Base-by-base conservation (phyloP, 1,284 basidiomycete species). In the Exsudoporus floridanus region DNA sequence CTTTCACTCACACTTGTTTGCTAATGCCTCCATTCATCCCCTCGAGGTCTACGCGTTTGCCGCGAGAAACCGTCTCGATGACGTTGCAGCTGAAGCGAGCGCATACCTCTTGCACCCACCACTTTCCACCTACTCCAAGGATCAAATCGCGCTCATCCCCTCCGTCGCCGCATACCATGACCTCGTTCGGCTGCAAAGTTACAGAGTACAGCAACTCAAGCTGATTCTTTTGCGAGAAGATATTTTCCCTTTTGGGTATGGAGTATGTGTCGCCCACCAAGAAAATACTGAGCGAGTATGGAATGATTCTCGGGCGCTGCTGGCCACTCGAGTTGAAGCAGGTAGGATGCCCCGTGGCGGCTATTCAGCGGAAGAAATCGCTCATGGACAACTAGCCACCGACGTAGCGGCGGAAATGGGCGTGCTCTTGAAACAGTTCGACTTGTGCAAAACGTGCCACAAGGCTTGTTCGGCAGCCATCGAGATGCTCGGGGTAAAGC, bases 191-290 rank as follows among this genome's bases (percentile, higher is more conserved):
- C 68, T 88, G 46, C 85, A 87, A 53, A 73, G 74, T 46, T 67
- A 76, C 53, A 77, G 86, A 44, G 74, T 79, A 31, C 74, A 75
- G 60, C 71, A 71, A 31, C 64, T 88, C 42, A 74, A 75, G 39
- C 71, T 74, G 21, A 65, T 82, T 7, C 62, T 86, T 23, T 62
- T 80, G 37, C 71, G 69, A 18, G 83, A 86, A 60, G 77, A 81
- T 27, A 73, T 88, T 31, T 88, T 88, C 59, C 86, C 85, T 19
- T 81, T 84, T 67, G 82, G 82, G 23, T 88, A 87, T 53, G 84
- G 86, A 10, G 69, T 67, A 53, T 88, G 85, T 63, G 37, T 66
- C 23, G 61, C 65, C 34, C 84, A 87, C 66, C 67, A 70, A 39
- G 68, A 74, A 25, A 62, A 70, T 37, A 77, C 80, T 0, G 64